These are phyloP conservation scores for Dothiorella sarmentorum DNA, from an alignment of 2,329 filamentous ascomycete species.

Conservation along the genomic window DNA sequence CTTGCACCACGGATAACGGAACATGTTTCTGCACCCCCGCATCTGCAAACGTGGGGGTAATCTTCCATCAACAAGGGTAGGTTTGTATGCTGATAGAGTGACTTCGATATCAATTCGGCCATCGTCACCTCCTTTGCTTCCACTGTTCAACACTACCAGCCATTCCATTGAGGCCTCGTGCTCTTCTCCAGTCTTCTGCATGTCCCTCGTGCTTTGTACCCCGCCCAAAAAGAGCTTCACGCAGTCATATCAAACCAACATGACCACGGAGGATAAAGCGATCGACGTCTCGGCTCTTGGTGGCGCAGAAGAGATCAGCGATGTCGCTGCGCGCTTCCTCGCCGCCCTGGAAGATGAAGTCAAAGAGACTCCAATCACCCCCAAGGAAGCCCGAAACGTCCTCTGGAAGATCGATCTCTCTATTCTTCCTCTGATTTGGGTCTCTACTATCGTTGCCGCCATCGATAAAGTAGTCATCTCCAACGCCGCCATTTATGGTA, in stretches of 20 bases:
- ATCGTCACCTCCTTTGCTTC: not conserved
- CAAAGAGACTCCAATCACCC: not conserved
- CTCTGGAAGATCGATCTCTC: conserved; percentile 12
- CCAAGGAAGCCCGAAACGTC: not conserved
- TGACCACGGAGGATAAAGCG: not conserved
- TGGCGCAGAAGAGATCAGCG: not conserved
- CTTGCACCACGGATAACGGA: not conserved
- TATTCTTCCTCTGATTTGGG: conserved; percentile 1
- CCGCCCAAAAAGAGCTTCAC: not conserved
- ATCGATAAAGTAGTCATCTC: conserved; percentile 44
- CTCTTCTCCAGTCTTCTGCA: not conserved
- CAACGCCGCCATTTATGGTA: conserved; percentile 27
- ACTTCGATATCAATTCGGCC: not conserved
- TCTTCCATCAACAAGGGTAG: not conserved
- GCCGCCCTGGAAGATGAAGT: not conserved
- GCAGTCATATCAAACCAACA: not conserved
- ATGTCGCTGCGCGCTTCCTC: conserved; percentile 9
- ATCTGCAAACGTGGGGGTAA: not conserved
- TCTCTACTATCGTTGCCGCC: conserved; percentile 20
- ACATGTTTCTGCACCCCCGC: not conserved
- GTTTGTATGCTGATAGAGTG: not conserved
- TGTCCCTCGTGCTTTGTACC: not conserved
- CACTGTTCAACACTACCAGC: not conserved
- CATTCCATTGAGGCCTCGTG: not conserved
- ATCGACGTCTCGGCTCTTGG: not conserved